phyloP scores from a whole-genome alignment of 2,329 filamentous ascomycete genomes.

The Nigrospora sphaerica region DNA sequence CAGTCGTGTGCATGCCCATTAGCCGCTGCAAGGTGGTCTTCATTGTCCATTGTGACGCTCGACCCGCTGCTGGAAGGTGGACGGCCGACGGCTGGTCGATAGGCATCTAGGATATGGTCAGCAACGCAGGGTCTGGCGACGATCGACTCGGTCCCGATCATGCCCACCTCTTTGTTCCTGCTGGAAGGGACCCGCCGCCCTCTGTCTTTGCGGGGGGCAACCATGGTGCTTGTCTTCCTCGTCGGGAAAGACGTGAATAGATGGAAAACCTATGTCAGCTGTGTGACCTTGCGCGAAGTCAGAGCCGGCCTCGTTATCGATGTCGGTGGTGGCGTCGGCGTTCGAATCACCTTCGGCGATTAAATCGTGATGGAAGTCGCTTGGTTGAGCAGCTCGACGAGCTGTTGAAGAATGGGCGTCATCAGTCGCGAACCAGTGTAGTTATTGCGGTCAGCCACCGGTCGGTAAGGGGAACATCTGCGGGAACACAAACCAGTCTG shows the following conservation, averaged over 20 bases:
- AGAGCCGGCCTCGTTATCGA: not conserved
- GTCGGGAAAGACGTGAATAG: not conserved
- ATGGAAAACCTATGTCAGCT: not conserved
- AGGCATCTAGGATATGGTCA: not conserved
- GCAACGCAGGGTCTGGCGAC: not conserved
- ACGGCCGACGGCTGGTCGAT: not conserved
- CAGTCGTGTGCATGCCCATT: not conserved
- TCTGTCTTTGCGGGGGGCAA: not conserved
- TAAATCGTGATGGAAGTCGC: not conserved
- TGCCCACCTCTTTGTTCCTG: not conserved
- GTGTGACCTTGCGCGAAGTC: not conserved
- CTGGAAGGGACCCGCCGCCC: not conserved
- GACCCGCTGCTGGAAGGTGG: not conserved
- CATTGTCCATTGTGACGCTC: not conserved
- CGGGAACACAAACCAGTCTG: not conserved
- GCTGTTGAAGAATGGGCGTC: not conserved
- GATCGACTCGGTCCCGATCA: not conserved
- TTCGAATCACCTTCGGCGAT: not conserved
- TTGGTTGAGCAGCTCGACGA: not conserved
- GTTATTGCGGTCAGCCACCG: not conserved
- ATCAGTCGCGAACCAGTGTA: not conserved
- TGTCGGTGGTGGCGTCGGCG: not conserved
- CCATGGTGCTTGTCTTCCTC: not conserved
- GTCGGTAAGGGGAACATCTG: not conserved
- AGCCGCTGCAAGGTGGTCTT: not conserved